Base-by-base conservation (phyloP, 164 flowering plant species). In the Magnolia sinica region DNA sequence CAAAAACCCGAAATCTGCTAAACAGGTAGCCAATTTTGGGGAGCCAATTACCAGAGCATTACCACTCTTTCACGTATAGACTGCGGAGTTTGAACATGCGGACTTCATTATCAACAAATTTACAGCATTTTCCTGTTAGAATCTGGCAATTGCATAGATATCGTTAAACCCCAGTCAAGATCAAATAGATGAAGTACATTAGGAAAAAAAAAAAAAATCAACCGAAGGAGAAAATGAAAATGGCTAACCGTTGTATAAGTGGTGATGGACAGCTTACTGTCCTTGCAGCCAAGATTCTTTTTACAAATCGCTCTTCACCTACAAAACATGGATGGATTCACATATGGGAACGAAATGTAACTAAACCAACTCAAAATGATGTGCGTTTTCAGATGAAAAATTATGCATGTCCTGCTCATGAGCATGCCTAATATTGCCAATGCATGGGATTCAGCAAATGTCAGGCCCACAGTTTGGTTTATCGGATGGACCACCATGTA, bases 111-210 rank as follows among this genome's bases (percentile, higher is more conserved):
- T 73, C 67, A 49, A 73, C 75, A 73, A 70, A 70, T 73, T 61
- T 73, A 61, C 75, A 73, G 67, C 51, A 73, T 27, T 58, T 61
- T 73, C 68, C 75, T 59, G 55, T 73, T 31, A 19, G 59, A 73
- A 73, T 70, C 73, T 70, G 73, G 58, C 9, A 20, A 22, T 8
- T n/a, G 27, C 18, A 70, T 68, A 18, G 19, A 18, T 29, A 31
- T 4, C 7, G 50, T 68, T 29, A 68, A 19, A 16, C 7, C n/a
- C 11, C 45, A 68, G 49, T 9, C 16, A 18, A 37, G 10, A 10
- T 68, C 49, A 68, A 14, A 31, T 31, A 10, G 22, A 11, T 7
- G 6, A 50, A 70, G 0, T 70, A 49, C 24, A 50, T 20, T 2
- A 50, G 18, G 6, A 45, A 18, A 11, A 14, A 45, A 18, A 11